A percentile compares a stretch with the other conserved stretches of the same genome.
Conservation (phyloP, 352 stramenopile species). For the Pythium scleroteichum region DNA sequence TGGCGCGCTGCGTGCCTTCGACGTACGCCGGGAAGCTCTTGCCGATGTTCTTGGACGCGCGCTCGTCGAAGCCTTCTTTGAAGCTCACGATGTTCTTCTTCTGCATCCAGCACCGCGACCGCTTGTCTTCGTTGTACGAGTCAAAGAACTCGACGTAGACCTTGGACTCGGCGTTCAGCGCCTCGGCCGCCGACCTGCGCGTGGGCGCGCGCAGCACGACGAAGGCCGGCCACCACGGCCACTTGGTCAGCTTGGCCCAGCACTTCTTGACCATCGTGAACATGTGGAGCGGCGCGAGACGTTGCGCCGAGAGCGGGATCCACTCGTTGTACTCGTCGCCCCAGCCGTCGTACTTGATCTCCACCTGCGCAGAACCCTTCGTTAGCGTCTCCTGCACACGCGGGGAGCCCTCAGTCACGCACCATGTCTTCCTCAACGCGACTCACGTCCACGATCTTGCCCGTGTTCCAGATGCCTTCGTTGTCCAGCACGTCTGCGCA, state of each 20-base stretch:
- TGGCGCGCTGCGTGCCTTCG: slow-evolving; percentile 69
- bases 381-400: too few relatives aligned
- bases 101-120: slow-evolving; percentile 82
- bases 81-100: slow-evolving; percentile 79
- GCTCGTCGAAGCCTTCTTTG: slow-evolving; percentile 72
- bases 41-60: slow-evolving; percentile 76
- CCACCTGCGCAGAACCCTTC: slow-evolving; percentile 34
- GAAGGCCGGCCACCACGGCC: slow-evolving; percentile 82
- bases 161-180: slow-evolving; percentile 69
- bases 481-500: slow-evolving; percentile 72
- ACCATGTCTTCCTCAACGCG: slow-evolving; percentile 61
- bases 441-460: slow-evolving; percentile 62
- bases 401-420: neutral
- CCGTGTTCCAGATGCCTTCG: slow-evolving; percentile 86
- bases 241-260: slow-evolving; percentile 85
- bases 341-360: slow-evolving; percentile 87
- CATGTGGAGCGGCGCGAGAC: slow-evolving; percentile 74
- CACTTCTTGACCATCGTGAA: slow-evolving; percentile 86
- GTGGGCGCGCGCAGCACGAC: slow-evolving; percentile 75
- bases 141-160: slow-evolving; percentile 85
- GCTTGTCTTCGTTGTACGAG: slow-evolving; percentile 72
- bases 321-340: slow-evolving; percentile 83
- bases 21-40: slow-evolving; percentile 80
- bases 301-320: slow-evolving; percentile 50
- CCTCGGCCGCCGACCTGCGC: slow-evolving; percentile 46